These are phyloP conservation scores for Dactylella cylindrospora DNA, from an alignment of 2,329 filamentous ascomycete genomes.

Conservation along the genomic window DNA sequence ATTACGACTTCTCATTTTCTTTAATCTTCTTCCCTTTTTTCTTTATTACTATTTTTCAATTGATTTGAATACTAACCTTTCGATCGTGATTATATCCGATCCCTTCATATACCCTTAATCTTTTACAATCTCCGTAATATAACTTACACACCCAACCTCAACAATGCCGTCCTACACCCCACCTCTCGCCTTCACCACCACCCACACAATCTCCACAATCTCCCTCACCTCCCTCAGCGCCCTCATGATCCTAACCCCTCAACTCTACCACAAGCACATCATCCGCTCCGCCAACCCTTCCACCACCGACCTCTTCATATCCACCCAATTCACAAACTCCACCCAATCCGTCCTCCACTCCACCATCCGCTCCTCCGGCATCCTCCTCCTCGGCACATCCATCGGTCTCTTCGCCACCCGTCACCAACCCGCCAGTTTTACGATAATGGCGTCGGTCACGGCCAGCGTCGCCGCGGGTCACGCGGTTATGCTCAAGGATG, in stretches of 20 bases:
- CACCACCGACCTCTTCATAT: conserved; percentile 38
- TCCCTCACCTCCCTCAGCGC: conserved; percentile 28
- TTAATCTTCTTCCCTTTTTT: too few species aligned
- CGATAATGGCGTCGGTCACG: conserved; percentile 15
- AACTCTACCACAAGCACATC: conserved; percentile 40
- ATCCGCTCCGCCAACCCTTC: conserved; percentile 28
- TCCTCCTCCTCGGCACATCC: conserved; percentile 27
- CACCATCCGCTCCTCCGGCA: conserved; percentile 32
- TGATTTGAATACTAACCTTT: too few species aligned
- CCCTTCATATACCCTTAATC: too few species aligned
- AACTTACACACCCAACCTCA: too few species aligned
- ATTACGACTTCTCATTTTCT: too few species aligned
- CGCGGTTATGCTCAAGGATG: conserved; percentile 16
- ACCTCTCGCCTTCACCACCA: conserved; percentile 37
- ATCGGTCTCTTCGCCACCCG: conserved; percentile 32
- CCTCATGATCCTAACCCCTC: conserved; percentile 26
- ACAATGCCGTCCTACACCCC: conserved; percentile 38
- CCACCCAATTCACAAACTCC: conserved; percentile 40
- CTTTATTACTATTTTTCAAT: too few species aligned
- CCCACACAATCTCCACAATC: conserved; percentile 24
- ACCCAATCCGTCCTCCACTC: conserved; percentile 30
- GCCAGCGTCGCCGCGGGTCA: conserved; percentile 21
- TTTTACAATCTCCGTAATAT: too few species aligned
- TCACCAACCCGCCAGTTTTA: conserved; percentile 22
- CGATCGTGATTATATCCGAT: too few species aligned